Conservation (phyloP, 164 flowering plant species). For the Cinnamomum chago region DNA sequence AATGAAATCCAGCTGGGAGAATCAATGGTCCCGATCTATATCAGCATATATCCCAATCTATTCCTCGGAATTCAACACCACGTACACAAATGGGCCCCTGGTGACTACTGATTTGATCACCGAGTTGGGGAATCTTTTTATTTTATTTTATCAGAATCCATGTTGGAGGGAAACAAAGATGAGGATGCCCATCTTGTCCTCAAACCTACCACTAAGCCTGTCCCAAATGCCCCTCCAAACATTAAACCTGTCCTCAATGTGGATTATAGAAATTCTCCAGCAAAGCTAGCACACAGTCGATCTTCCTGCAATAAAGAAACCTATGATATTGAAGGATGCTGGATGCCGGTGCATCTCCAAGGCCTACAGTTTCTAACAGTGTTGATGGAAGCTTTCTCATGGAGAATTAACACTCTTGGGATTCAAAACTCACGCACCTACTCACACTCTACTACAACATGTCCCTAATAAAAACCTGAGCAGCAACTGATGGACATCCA, state of each 20-base stretch:
- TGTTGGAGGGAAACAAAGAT: constrained; percentile 33
- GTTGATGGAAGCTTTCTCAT: constrained; percentile 30
- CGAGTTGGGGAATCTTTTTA: constrained; percentile 41
- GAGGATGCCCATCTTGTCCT: constrained; percentile 50
- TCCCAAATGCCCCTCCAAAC: constrained; percentile 37
- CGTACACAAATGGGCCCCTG: constrained; percentile 13
- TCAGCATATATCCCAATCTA: no score
- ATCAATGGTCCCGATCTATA: no score
- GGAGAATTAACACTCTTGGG: constrained; percentile 63
- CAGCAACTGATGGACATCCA: no score
- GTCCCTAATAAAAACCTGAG: no score
- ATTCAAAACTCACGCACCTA: no score
- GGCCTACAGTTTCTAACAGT: constrained; percentile 25
- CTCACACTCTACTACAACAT: no score
- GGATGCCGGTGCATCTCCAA: constrained; percentile 64
- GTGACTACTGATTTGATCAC: constrained; percentile 51
- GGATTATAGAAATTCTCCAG: constrained; percentile 21
- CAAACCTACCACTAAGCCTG: constrained; percentile 71
- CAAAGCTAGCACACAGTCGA: constrained; percentile 46
- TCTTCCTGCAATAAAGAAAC: constrained; percentile 42
- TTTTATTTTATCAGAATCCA: constrained; percentile 36
- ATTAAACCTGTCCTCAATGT: constrained; percentile 7
- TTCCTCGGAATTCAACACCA: no score
- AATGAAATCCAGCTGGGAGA: no score
- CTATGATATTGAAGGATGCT: constrained; percentile 64